phyloP scores from a whole-genome alignment of 2,329 filamentous ascomycete species.

The Diplodia corticola region DNA sequence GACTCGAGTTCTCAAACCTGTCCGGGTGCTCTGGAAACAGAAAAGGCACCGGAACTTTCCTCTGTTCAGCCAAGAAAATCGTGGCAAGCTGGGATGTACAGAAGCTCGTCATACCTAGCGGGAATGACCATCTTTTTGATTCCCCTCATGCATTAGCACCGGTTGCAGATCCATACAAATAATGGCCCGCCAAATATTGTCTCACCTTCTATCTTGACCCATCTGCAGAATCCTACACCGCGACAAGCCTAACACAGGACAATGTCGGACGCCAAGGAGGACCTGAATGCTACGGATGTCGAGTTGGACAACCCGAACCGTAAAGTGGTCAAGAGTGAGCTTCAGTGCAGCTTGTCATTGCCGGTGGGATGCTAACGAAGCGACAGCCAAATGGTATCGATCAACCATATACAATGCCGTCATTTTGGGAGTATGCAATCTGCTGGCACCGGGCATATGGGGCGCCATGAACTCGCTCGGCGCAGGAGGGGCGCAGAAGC shows the following conservation, averaged over 20 bases:
- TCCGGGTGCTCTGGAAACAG: background rate
- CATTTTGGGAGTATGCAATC: conserved; percentile 69
- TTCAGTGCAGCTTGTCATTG: no score
- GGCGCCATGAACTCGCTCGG: conserved; percentile 70
- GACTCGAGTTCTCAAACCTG: background rate
- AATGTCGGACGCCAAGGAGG: conserved; percentile 10
- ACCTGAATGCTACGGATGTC: conserved; percentile 12
- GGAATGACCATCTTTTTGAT: background rate
- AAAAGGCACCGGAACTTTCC: conserved; percentile 1
- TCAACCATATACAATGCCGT: conserved; percentile 73
- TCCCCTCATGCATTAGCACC: background rate
- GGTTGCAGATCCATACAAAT: background rate
- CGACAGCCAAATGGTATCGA: conserved; percentile 65
- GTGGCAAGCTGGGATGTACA: background rate
- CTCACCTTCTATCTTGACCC: background rate
- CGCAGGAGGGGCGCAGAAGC: conserved; percentile 65
- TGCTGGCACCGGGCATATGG: conserved; percentile 72
- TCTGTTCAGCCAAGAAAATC: background rate
- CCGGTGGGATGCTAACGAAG: background rate
- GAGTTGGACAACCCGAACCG: conserved; percentile 11
- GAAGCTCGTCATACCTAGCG: conserved; percentile 8
- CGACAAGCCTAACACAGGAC: background rate
- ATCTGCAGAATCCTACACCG: background rate
- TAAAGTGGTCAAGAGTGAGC: conserved; percentile 16
- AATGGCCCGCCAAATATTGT: background rate